These are phyloP conservation scores for Cordyceps cateniannulata DNA, from an alignment of 2,329 filamentous ascomycete genomes.

Conservation along the genomic window DNA sequence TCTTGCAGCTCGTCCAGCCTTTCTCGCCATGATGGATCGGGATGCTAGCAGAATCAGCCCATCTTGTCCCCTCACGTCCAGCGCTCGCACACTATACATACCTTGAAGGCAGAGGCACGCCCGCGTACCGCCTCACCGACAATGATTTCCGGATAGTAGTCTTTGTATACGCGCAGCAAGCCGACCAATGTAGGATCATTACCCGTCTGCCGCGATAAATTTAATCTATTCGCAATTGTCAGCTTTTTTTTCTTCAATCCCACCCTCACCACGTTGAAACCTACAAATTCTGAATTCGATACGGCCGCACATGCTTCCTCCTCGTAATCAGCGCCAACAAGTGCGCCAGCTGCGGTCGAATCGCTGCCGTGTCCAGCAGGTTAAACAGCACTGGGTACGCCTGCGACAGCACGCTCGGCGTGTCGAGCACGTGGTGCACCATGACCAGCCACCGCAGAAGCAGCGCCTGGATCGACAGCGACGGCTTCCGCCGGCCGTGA, in stretches of 20 bases:
- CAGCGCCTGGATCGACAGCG: constrained; percentile 61
- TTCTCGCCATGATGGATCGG: constrained; percentile 68
- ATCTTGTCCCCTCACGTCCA: background rate
- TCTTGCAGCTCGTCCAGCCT: constrained; percentile 63
- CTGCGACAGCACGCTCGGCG: constrained; percentile 55
- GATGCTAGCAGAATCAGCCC: constrained; percentile 44
- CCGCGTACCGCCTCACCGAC: constrained; percentile 60
- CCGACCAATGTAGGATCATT: constrained; percentile 70
- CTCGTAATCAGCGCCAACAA: constrained; percentile 72
- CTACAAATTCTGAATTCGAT: constrained; percentile 71
- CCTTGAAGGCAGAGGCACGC: constrained; percentile 56
- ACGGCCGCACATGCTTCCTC: constrained; percentile 76
- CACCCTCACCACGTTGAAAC: constrained; percentile 20
- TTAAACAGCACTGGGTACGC: constrained; percentile 75
- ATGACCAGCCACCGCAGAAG: constrained; percentile 74
- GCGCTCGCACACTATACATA: constrained; percentile 26
- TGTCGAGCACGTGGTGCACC: constrained; percentile 65
- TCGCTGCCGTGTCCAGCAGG: constrained; percentile 70
- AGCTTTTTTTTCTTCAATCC: background rate
- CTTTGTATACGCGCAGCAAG: constrained; percentile 76
- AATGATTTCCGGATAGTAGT: constrained; percentile 86
- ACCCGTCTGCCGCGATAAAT: constrained; percentile 52
- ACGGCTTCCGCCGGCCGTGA: constrained; percentile 69
- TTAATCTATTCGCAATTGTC: constrained; percentile 36
- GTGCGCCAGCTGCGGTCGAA: constrained; percentile 65